Base-by-base conservation (phyloP, 768 basidiomycete species). In the Solioccasus polychromus region DNA sequence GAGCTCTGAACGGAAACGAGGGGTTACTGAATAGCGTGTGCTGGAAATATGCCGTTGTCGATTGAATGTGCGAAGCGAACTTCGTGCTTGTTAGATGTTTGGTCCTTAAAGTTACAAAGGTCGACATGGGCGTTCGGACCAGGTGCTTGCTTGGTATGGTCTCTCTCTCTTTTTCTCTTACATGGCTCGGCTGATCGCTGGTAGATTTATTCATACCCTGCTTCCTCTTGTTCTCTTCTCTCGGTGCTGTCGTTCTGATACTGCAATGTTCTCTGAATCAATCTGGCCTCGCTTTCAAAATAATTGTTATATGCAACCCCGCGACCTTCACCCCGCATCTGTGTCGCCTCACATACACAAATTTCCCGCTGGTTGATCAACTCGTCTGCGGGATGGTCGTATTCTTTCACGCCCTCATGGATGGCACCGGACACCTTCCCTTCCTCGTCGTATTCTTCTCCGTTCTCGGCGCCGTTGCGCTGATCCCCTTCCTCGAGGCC, bases 401-500 rank as follows among this genome's bases (percentile, higher is more conserved):
- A 0, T 71, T 80, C 58, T 82, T 80, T 59, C 73, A 79, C 28
- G 35, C 45, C 8, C 31, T 57, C 9, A 43, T 63, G 44, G 35
- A 51, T 22, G n/a, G n/a, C n/a, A n/a, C 32, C 62, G 2, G 17
- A 23, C 14, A 48, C 53, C 50, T 30, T 1, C 53, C 64, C 5
- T 39, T 59, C 9, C 45, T 57, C 28, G 56, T 50, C 8, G 47
- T 49, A n/a, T 26, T 51, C 22, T 39, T 54, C 39, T 22, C 53
- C 6, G 44, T 22, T 7, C 1, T 57, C 8, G 47, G 49, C n/a
- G 48, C 54, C 18, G 26, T 51, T 5, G 28, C 71, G 5, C 48
- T 77, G n/a, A 43, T 74, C n/a, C 72, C 70, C 18, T 60, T 69
- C 18, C 58, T 77, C 34, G 79, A 82, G 58, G 67, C 72, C 5